Evolutionary conservation across 202 grass and related monocot species (phyloP).

Genomic region (Setaria italica): DNA sequence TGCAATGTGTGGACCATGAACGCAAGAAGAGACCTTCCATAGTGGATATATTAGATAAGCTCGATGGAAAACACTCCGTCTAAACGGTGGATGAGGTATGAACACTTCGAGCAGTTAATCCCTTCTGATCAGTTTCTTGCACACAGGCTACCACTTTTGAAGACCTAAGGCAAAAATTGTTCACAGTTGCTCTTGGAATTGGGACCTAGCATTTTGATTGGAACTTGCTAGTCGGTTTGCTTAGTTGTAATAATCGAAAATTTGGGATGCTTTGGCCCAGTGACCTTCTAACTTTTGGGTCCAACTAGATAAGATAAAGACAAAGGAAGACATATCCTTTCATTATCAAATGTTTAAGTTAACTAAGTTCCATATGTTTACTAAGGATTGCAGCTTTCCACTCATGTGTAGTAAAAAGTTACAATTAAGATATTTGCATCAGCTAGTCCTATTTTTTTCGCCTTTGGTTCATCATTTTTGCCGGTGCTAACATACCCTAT

Average conservation of each 20-base stretch:
- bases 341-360: background rate
- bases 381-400: background rate
- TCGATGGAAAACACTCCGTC: background rate
- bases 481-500: background rate
- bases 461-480: background rate
- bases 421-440: background rate
- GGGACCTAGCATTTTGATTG: background rate
- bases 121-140: background rate
- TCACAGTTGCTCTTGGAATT: background rate
- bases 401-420: background rate
- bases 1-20: slow-evolving; percentile 28
- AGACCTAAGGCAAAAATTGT: background rate
- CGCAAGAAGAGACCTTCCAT: slow-evolving; percentile 19
- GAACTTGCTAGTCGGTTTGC: background rate
- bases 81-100: background rate
- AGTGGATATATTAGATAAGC: background rate
- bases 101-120: background rate
- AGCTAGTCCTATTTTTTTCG: background rate
- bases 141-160: background rate
- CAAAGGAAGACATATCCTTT: background rate
- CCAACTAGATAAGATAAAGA: background rate
- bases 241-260: background rate
- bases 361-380: background rate
- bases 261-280: background rate
- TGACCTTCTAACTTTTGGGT: background rate